These are phyloP conservation scores for Coemansia sp. DNA, from an alignment of 192 early-diverging fungal species.

Conservation along the genomic window DNA sequence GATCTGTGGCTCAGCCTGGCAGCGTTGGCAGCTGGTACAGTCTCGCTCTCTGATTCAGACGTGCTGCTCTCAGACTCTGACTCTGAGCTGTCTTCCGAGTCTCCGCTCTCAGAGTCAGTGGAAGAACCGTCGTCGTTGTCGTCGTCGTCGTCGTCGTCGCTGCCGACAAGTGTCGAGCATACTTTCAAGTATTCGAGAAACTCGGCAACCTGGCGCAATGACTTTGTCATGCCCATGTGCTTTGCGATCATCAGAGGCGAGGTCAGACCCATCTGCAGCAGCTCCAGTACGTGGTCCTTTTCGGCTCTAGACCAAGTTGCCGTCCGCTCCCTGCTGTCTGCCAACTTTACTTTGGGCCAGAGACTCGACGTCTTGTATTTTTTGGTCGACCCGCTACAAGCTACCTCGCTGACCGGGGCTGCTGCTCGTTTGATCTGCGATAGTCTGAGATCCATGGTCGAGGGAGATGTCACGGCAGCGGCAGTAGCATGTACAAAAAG, in stretches of 20 bases:
- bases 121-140: neutral
- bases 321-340: neutral
- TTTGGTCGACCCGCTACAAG: neutral
- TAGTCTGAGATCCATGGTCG: neutral
- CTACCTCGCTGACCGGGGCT: neutral
- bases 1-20: neutral
- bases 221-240: slow-evolving; percentile 31
- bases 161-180: slow-evolving; percentile 14
- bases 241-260: slow-evolving; percentile 13
- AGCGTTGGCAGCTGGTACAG: neutral
- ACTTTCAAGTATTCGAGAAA: slow-evolving; percentile 34
- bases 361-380: neutral
- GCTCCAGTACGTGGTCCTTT: slow-evolving; percentile 23
- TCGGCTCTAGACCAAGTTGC: slow-evolving; percentile 27
- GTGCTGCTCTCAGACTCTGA: neutral
- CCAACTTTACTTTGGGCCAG: neutral
- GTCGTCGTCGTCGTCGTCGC: neutral
- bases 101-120: neutral
- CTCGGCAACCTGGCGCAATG: slow-evolving; percentile 44
- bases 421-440: neutral
- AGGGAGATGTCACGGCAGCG: neutral
- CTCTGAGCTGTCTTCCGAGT: neutral
- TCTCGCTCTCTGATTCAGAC: neutral
- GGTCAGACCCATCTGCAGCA: slow-evolving; percentile 16
- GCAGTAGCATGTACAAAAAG: neutral